Conservation (phyloP, 331 rosid species). For the Stylosanthes scabra region DNA sequence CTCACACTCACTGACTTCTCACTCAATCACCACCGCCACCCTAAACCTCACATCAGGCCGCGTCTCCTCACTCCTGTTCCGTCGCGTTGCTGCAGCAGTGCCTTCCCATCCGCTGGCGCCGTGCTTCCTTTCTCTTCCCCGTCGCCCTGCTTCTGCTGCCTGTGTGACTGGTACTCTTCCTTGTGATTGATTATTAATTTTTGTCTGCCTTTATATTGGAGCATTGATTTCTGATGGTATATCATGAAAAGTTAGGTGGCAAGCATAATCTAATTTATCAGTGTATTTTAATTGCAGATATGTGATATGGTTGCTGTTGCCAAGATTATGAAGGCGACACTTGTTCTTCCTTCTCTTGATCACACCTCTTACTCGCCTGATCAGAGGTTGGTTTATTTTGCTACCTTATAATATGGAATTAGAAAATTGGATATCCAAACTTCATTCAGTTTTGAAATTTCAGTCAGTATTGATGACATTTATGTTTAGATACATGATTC, state of each 20-base stretch:
- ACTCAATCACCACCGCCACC: no score
- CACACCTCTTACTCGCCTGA: conserved; percentile 97
- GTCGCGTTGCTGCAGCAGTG: no score
- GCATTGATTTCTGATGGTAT: conserved; percentile 48
- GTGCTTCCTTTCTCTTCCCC: no score
- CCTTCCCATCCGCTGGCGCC: no score
- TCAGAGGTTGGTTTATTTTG: conserved; percentile 70
- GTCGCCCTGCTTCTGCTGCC: no score
- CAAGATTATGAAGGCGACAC: conserved; percentile 86
- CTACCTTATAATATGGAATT: conserved; percentile 17
- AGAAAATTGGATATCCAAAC: conserved; percentile 28
- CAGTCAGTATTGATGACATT: neutral
- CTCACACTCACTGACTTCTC: no score
- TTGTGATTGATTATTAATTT: no score
- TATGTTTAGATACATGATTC: conserved; percentile 26
- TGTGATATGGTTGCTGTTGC: conserved; percentile 99
- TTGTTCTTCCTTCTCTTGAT: conserved; percentile 98
- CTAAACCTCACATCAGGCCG: no score
- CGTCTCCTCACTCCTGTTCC: no score
- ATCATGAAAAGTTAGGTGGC: conserved; percentile 15
- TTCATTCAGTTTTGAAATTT: conserved; percentile 27
- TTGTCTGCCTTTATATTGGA: neutral
- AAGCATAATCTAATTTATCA: conserved; percentile 50
- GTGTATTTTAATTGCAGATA: conserved; percentile 70
- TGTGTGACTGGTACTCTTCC: no score